These are phyloP conservation scores for Eremothecium gossypii DNA, from an alignment of 1,139 yeast genomes.

Conservation along the genomic window DNA sequence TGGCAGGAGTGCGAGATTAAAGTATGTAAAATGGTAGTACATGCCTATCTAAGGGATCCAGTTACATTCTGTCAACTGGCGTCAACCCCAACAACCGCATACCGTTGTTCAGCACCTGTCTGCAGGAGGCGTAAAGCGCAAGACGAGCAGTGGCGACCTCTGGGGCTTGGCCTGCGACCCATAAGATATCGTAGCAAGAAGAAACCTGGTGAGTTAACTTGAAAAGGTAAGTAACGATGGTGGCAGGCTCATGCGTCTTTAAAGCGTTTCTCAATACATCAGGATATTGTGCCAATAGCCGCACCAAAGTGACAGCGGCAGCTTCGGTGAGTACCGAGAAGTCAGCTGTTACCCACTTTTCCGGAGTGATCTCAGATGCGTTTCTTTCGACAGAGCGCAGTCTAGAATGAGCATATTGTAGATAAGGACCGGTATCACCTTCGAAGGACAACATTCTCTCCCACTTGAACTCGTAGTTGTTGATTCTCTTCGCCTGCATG, in stretches of 20 bases:
- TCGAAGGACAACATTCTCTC: conserved; percentile 96
- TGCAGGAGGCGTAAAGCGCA: conserved; percentile 85
- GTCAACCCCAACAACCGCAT: conserved; percentile 86
- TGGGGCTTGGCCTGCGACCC: conserved; percentile 96
- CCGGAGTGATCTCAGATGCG: conserved; percentile 39
- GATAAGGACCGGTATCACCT: conserved; percentile 99
- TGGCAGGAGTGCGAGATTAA: neutral
- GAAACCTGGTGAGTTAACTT: conserved; percentile 89
- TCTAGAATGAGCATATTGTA: conserved; percentile 97
- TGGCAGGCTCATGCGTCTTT: conserved; percentile 85
- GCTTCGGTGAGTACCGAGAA: conserved; percentile 66
- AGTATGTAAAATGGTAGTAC: conserved; percentile 2
- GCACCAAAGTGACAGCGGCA: conserved; percentile 61
- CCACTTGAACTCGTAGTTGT: conserved; percentile 96
- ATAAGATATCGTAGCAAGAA: conserved; percentile 85
- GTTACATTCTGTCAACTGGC: conserved; percentile 97
- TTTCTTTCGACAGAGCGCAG: conserved; percentile 92
- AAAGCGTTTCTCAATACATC: conserved; percentile 79
- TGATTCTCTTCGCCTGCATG: conserved; percentile 95
- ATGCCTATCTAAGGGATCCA: neutral
- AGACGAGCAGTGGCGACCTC: conserved; percentile 86
- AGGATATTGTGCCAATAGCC: conserved; percentile 84
- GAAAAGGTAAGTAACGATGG: conserved; percentile 89
- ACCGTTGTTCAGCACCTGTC: conserved; percentile 86
- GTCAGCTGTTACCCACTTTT: conserved; percentile 49